Conservation (phyloP, 257 asterid species). For the Nicotiana undulata region DNA sequence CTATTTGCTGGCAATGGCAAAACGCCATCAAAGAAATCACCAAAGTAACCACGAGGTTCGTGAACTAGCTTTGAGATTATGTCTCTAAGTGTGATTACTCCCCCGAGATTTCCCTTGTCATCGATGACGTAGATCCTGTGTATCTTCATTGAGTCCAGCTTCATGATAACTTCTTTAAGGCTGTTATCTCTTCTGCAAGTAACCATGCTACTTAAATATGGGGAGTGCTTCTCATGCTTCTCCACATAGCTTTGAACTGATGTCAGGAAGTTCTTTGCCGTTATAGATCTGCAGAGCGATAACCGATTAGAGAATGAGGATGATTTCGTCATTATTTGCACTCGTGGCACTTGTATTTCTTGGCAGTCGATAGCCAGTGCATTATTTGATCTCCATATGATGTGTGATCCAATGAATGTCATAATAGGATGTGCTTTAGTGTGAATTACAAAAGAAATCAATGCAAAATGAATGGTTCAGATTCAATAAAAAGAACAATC, state of each 20-base stretch:
- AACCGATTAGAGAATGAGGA: neutral
- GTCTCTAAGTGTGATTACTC: slow-evolving; percentile 88
- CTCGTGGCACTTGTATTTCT: neutral
- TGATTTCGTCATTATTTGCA: neutral
- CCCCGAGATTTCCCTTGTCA: slow-evolving; percentile 66
- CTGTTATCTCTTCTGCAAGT: slow-evolving; percentile 58
- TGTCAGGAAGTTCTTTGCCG: slow-evolving; percentile 73
- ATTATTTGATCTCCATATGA: neutral
- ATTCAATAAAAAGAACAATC: neutral
- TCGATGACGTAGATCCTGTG: slow-evolving; percentile 80
- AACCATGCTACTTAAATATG: slow-evolving; percentile 53
- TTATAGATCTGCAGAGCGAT: slow-evolving; percentile 57
- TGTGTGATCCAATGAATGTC: neutral
- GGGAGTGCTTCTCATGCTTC: slow-evolving; percentile 38
- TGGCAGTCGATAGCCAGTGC: neutral
- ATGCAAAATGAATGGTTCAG: neutral
- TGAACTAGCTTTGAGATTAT: slow-evolving; percentile 90
- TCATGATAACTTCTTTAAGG: slow-evolving; percentile 60
- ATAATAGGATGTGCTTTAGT: neutral
- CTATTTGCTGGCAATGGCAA: slow-evolving; percentile 84
- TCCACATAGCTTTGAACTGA: slow-evolving; percentile 51
- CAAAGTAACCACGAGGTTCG: slow-evolving; percentile 96
- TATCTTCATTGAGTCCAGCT: slow-evolving; percentile 69
- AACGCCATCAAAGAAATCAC: slow-evolving; percentile 98
- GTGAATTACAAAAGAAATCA: neutral